Evolutionary conservation across 805 yeast species (phyloP), one percentile per base, ranked within the genome.

Genomic region (Hyphopichia homilentoma): DNA sequence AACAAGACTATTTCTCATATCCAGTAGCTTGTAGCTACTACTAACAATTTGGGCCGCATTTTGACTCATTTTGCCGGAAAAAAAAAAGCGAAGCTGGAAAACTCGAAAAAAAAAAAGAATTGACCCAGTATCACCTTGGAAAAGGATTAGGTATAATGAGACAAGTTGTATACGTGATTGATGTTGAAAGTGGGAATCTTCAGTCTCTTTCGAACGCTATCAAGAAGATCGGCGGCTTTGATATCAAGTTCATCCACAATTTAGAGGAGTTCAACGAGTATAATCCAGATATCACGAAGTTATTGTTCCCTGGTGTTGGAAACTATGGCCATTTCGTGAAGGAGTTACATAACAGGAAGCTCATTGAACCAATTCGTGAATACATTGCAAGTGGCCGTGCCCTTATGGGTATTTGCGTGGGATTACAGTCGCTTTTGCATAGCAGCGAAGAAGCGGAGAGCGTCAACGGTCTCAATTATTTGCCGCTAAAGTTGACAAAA

Each of bases 361-460:
- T 90, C 39, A 77, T 70, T 9, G 72, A 65, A 22, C 95, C 94
- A 0, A 61, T 94, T 16, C 63, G 60, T 32, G 57, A 71, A 27
- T 88, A 86, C 48, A 79, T 89, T 22, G 59, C 66, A 6, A 65
- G 83, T n/a, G 96, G 96, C 1, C 78, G 78, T 47, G 86, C 94
- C 11, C 62, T 93, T 18, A 86, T 93, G 96, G 99, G 98, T 5
- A 86, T 93, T 41, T 93, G 99, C 65, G 97, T 93, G 26, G 99
- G 99, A 6, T 66, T 93, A 35, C 99, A 93, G 57, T 72, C 96
- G 1, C 68, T 93, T 22, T 87, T 90, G 49, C 58, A 59, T 12
- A 77, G 79, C 2, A 83, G 95, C 31, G 84, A 72, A 38, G 98
- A 93, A 55, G 79, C 85, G 11, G 65, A 57, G 11, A 69, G 73